Conservation (phyloP, 306 rosid species). For the Rosa rugosa region DNA sequence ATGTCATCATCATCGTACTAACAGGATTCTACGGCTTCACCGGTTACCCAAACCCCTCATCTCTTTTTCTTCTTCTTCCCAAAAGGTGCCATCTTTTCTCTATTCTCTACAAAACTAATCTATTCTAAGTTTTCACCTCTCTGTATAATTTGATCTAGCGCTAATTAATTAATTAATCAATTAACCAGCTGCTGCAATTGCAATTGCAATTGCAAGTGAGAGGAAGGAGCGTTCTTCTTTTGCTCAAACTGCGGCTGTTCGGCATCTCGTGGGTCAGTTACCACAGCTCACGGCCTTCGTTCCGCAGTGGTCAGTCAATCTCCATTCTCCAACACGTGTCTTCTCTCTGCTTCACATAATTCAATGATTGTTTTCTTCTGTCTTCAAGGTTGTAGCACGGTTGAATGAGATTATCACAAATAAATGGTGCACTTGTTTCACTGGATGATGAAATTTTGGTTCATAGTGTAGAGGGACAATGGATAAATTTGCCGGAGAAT, state of each 20-base stretch:
- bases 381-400: constrained; percentile 80
- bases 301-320: constrained; percentile 62
- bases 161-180: not conserved
- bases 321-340: not conserved
- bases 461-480: too few species aligned
- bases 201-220: not conserved
- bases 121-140: not conserved
- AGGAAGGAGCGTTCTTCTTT: constrained; percentile 45
- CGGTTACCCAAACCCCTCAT: not conserved
- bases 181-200: not conserved
- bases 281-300: constrained; percentile 70
- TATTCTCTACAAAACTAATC: too few species aligned
- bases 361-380: constrained; percentile 8
- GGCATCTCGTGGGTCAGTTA: constrained; percentile 79
- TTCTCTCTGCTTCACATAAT: constrained; percentile 1
- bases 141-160: not conserved
- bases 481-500: too few species aligned
- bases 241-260: constrained; percentile 63
- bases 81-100: not conserved
- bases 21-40: not conserved
- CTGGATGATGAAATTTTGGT: too few species aligned
- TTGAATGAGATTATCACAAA: too few species aligned
- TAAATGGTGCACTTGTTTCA: too few species aligned
- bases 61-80: constrained; percentile 13
- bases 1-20: too few species aligned